phyloP scores from a whole-genome alignment of 148 eudicot genomes.

The Amaranthus hypochondriacus region DNA sequence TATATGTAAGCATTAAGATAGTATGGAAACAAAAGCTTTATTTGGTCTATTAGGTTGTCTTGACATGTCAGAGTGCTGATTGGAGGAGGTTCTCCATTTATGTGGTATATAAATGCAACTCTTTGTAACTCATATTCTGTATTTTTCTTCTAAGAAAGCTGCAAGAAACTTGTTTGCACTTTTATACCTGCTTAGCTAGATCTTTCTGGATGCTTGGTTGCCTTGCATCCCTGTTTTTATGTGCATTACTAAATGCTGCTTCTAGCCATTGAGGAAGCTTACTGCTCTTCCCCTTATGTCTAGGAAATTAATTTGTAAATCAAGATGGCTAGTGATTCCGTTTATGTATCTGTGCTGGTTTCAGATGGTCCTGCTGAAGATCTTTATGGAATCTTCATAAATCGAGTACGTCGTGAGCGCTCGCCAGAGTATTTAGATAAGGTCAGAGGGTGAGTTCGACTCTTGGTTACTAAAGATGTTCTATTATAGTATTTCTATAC shows the following conservation, averaged over 20 bases:
- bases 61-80: not conserved
- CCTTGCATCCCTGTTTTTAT: not conserved
- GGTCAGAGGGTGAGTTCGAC: constrained; percentile 75
- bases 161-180: not conserved
- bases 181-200: not conserved
- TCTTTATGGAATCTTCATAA: constrained; percentile 95
- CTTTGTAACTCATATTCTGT: not conserved
- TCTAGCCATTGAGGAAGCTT: not conserved
- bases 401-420: constrained; percentile 85
- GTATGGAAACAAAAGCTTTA: not conserved
- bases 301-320: constrained; percentile 4
- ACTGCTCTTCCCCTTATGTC: not conserved
- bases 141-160: not conserved
- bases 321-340: not conserved
- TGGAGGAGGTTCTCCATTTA: not conserved
- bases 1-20: constrained; percentile 45
- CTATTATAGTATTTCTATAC: not conserved
- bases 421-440: constrained; percentile 77
- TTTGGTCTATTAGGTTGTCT: constrained; percentile 2
- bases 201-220: not conserved
- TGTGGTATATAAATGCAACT: constrained; percentile 4
- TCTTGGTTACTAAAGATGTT: not conserved
- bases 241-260: not conserved
- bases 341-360: constrained; percentile 3
- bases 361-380: constrained; percentile 99